These are phyloP conservation scores for Penicillium sclerotigenum DNA, from an alignment of 2,329 filamentous ascomycete species.

Conservation along the genomic window DNA sequence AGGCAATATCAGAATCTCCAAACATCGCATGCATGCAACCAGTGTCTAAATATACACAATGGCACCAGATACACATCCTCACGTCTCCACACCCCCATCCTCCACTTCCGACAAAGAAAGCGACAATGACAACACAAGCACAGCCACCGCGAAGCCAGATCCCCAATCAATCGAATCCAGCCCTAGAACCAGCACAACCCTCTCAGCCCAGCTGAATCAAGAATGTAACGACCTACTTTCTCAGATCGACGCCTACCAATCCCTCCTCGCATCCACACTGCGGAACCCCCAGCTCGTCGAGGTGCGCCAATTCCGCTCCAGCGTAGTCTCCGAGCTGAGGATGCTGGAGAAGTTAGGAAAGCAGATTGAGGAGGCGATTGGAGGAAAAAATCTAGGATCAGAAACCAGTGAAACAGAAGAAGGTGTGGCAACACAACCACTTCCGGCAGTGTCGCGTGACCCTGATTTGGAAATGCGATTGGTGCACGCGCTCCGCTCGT, in stretches of 20 bases:
- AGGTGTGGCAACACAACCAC: constrained; percentile 8
- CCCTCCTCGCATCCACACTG: constrained; percentile 38
- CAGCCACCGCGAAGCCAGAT: neutral
- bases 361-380: constrained; percentile 21
- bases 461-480: constrained; percentile 34
- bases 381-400: neutral
- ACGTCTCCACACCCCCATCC: neutral
- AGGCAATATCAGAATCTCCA: neutral
- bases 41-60: neutral
- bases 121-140: constrained; percentile 2
- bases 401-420: constrained; percentile 14
- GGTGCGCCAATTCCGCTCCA: constrained; percentile 49
- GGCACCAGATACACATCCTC: neutral
- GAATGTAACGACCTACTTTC: constrained; percentile 43
- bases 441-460: constrained; percentile 6
- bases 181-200: constrained; percentile 13
- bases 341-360: constrained; percentile 45
- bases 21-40: neutral
- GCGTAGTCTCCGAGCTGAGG: constrained; percentile 49
- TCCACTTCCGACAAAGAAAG: neutral
- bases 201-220: constrained; percentile 34
- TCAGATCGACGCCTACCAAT: constrained; percentile 47
- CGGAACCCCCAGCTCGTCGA: constrained; percentile 50
- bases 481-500: constrained; percentile 60
- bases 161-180: neutral